Evolutionary conservation across 192 early-diverging fungal species (phyloP), one percentile per base, ranked within the genome.

Genomic region (Coemansia sp.): DNA sequence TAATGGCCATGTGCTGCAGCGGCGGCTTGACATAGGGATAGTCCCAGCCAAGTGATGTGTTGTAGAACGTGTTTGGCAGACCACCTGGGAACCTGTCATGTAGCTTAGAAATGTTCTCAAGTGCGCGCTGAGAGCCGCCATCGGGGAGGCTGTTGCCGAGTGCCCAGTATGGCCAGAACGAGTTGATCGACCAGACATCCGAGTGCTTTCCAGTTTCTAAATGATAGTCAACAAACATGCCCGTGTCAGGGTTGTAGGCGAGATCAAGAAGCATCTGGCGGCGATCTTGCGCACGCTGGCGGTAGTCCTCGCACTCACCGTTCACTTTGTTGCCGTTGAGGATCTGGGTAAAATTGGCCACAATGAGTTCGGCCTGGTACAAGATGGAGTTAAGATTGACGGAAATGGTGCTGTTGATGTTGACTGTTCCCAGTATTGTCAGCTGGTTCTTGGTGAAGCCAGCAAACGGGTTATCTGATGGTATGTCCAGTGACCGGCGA

Each of bases 381-480:
- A 88, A 63, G 28, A 87, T 72, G 7, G 82, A 72, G 72, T 88
- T 88, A 22, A 88, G 75, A 29, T 87, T 83, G 35, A 85, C 70
- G 9, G 87, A 80, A 19, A 88, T 55, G 46, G 85, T 73, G 33
- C 58, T 51, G 42, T 72, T 63, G 19, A 85, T 82, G 40, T 78
- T 59, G 24, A 83, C 64, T 2, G 71, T 55, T 8, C 67, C 64
- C 30, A 88, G 62, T 9, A 72, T 47, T 6, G 32, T 46, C 36
- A 72, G 62, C 61, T 72, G 36, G 17, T 37, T 10, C 52, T 46
- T 28, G 15, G 56, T 60, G 19, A 64, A 72, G 22, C 7, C 29
- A 1, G 56, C 37, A 33, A 72, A 72, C 9, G 61, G 68, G 29
- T 72, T 72, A 23, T 36, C 23, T 14, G 39, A 27, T 9, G 60